Base-by-base conservation (phyloP, 2,329 filamentous ascomycete species). In the Fusarium liriodendri region DNA sequence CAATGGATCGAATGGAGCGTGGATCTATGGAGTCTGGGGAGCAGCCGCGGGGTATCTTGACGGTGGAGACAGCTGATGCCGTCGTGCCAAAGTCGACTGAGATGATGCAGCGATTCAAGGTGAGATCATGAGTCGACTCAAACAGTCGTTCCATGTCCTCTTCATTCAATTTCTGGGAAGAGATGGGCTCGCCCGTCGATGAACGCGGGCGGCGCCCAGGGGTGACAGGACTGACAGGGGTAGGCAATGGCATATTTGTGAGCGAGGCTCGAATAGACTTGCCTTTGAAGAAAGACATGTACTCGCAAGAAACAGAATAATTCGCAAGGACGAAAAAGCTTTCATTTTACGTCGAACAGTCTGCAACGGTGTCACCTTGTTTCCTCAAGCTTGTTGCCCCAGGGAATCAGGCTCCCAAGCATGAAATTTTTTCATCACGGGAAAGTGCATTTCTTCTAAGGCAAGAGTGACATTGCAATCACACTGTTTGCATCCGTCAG, bases 11-110 rank as follows among this genome's bases (percentile, higher is more conserved):
- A 3, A 64, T n/a, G 2, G 18, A 4, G 2, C n/a, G 11, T 4
- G 25, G n/a, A 3, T 7, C 6, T 2, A 35, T 14, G 7, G 8
- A 13, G 13, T 57, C n/a, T 2, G 66, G 20, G 6, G 20, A 2
- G 7, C 9, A 20, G 4, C 58, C 58, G 6, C 47, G 42, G n/a
- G 64, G 60, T 4, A 65, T 13, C 2, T 40, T 7, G 4, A 40
- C n/a, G 2, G 60, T 42, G 1, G 55, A 55, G 8, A 70, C 47
- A 0, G 68, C 40, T 1, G 68, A 61, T 1, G 59, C 54, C 0
- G 68, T 70, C 5, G 63, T 52, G 3, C 68, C 68, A n/a, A 70
- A 57, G 50, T 70, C 68, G 10, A 70, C 7, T 3, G 40, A 54
- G 1, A 60, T 4, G 3, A 59, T 14, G 7, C 25, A 29, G 6